Base-by-base conservation (phyloP, 768 basidiomycete species). In the Hemileccinum impolitum region DNA sequence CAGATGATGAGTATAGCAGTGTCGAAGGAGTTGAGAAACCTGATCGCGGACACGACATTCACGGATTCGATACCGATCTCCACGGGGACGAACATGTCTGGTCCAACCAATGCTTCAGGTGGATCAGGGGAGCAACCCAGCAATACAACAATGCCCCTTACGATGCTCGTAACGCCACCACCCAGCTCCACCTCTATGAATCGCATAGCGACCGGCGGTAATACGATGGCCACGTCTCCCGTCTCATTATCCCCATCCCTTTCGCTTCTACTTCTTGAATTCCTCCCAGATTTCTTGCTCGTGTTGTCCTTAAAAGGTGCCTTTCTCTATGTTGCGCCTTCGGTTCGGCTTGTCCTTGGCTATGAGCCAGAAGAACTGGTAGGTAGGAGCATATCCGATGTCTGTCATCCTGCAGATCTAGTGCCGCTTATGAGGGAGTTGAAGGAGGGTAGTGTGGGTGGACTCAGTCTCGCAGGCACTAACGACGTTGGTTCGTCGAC, bases 251-350 rank as follows among this genome's bases (percentile, higher is more conserved):
- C 64, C 10, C 64, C 64, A 13, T 53, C 57, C 2, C 60, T 65
- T 14, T 64, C 64, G 1, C 65, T 65, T 36, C 63, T 87, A 15
- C 70, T 90, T 38, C 78, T 90, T 47, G 78, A 80, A 58, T 70
- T 73, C 25, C 68, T 74, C 6, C 82, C 85, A 3, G 95, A 97
- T 65, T 90, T 95, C 63, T 72, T 96, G 19, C 87, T 89, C 61
- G 94, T 97, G 46, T 76, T 99, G 35, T 93, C 90, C 3, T 81
- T 96, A 57, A 94, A 97, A 63, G 95, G 95, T 25, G 75, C 79
- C 14, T 93, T 98, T 68, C 82, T 95, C 41, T 99, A 96, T 65
- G 89, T 92, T 44, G 90, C 92, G 0, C 93, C 93, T 1, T 80
- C 86, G 21, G 82, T 95, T 17, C 71, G 78, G 11, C 72, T 79